Base-by-base conservation (phyloP, 371 early-diverging fungal species). In the Mortierella sp. region DNA sequence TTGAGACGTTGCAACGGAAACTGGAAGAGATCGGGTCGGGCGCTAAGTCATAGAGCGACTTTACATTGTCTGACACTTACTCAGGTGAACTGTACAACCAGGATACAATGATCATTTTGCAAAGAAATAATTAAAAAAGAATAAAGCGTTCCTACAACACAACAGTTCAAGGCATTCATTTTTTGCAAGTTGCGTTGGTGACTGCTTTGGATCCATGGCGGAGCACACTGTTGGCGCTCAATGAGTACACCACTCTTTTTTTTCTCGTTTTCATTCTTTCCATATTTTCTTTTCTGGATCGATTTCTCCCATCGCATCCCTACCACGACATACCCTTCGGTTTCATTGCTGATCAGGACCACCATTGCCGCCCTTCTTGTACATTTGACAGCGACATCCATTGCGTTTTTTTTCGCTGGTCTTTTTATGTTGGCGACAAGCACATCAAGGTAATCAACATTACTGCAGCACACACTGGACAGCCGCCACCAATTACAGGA, bases 1-100 rank as follows among this genome's bases (percentile, higher is more conserved):
- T 86, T 48, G 86, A 86, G 72, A 70, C 58, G 1, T 42, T 86
- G 31, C 86, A 86, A 60, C 80, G 86, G 52, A 86, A 82, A 58
- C 77, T 86, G 14, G 86, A 86, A 47, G 86, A 86, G 70, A 80
- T 82, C 55, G 81, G 75, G 8, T 74, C 80, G 9, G 65, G 74
- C 19, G 80, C 80, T 19, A 77, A 55, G 63, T 80, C 75, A 73
- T 80, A 84, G 73, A 70, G 44, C 4, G 5, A 24, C 16, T 34
- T 14, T 34, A 14, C 34, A 16, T 31, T 55, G 24, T 21, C 63
- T 34, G 63, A 34, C 16, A 63, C 63, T 16, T 7, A 1, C 16
- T 63, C 38, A 19, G 31, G 31, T 63, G 16, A 63, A 34, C 14
- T 7, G 16, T 19, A 34, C 63, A 63, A 34, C 1, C 63, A 60